A percentile compares a stretch with the other conserved stretches of the same genome.
phyloP scores from a whole-genome alignment of 2,329 filamentous ascomycete genomes.

The Exophiala calicioides region DNA sequence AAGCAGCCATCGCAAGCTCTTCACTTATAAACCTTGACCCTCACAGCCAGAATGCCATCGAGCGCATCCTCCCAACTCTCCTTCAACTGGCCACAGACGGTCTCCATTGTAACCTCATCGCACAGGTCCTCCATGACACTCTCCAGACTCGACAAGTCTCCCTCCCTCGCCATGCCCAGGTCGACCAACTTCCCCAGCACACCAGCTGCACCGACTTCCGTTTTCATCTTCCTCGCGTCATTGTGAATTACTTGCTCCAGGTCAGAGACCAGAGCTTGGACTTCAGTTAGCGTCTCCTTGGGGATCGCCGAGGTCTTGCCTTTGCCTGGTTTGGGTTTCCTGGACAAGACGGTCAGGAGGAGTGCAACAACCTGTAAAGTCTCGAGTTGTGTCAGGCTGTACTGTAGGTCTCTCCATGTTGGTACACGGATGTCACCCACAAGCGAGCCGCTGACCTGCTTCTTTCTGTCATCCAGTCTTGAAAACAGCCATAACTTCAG shows the following conservation, averaged over 20 bases:
- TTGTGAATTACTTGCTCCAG: constrained; percentile 37
- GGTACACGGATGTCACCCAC: constrained; percentile 32
- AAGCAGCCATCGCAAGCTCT: too few species aligned
- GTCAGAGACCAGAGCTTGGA: constrained; percentile 14
- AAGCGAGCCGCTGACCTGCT: neutral
- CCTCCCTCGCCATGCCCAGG: constrained; percentile 36
- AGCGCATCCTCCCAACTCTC: constrained; percentile 52
- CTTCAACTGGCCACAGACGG: constrained; percentile 47
- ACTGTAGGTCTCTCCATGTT: constrained; percentile 46
- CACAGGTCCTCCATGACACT: constrained; percentile 39
- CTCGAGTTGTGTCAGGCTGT: constrained; percentile 42
- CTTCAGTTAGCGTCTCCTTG: constrained; percentile 9
- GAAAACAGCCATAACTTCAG: constrained; percentile 13
- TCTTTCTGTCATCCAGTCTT: constrained; percentile 3
- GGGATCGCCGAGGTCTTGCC: constrained; percentile 5
- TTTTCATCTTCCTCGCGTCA: constrained; percentile 41
- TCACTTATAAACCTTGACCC: constrained; percentile 23
- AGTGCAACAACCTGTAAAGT: constrained; percentile 42
- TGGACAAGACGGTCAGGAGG: constrained; percentile 30
- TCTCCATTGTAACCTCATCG: constrained; percentile 42
- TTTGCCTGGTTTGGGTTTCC: constrained; percentile 16
- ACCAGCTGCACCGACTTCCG: constrained; percentile 41
- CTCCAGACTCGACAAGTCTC: constrained; percentile 11
- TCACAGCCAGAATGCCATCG: constrained; percentile 39
- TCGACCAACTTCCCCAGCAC: constrained; percentile 46